phyloP scores from a whole-genome alignment of 2,329 filamentous ascomycete species.

The Fusarium paranaense region DNA sequence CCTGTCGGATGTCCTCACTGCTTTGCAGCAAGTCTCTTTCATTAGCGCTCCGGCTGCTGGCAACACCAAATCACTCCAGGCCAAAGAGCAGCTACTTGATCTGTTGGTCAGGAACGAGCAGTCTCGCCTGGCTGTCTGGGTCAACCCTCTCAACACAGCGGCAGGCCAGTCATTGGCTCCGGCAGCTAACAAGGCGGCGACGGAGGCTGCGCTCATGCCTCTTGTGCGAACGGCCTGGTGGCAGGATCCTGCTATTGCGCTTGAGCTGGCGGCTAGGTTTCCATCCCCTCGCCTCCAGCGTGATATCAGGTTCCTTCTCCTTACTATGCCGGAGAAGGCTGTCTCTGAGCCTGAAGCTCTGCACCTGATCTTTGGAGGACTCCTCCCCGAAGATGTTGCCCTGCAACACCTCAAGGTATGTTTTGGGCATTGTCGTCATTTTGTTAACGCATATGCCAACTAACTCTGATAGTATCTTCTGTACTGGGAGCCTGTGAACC shows the following conservation, averaged over 20 bases:
- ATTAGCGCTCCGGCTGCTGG: slow-evolving; percentile 66
- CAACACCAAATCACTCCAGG: slow-evolving; percentile 73
- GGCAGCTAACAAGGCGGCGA: slow-evolving; percentile 53
- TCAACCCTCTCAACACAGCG: slow-evolving; percentile 78
- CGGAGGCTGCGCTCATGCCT: slow-evolving; percentile 64
- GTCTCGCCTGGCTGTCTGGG: slow-evolving; percentile 87
- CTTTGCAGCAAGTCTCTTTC: slow-evolving; percentile 72
- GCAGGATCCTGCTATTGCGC: slow-evolving; percentile 86
- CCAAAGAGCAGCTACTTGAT: slow-evolving; percentile 86
- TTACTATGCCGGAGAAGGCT: slow-evolving; percentile 87
- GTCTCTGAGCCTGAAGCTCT: slow-evolving; percentile 85
- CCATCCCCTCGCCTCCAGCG: slow-evolving; percentile 77
- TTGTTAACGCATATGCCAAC: slow-evolving; percentile 28
- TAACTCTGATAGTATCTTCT: slow-evolving; percentile 76
- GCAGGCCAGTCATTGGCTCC: slow-evolving; percentile 53
- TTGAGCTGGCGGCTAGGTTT: slow-evolving; percentile 85
- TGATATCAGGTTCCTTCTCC: slow-evolving; percentile 82
- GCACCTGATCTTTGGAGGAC: slow-evolving; percentile 81
- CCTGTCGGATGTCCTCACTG: slow-evolving; percentile 77
- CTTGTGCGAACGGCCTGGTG: slow-evolving; percentile 87
- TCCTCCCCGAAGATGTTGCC: slow-evolving; percentile 81
- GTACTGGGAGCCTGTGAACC: slow-evolving; percentile 93
- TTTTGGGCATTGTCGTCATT: not conserved
- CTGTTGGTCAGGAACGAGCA: slow-evolving; percentile 88
- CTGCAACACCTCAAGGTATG: slow-evolving; percentile 83